Base-by-base conservation (phyloP, 768 basidiomycete species). In the Pisolithus sp. region DNA sequence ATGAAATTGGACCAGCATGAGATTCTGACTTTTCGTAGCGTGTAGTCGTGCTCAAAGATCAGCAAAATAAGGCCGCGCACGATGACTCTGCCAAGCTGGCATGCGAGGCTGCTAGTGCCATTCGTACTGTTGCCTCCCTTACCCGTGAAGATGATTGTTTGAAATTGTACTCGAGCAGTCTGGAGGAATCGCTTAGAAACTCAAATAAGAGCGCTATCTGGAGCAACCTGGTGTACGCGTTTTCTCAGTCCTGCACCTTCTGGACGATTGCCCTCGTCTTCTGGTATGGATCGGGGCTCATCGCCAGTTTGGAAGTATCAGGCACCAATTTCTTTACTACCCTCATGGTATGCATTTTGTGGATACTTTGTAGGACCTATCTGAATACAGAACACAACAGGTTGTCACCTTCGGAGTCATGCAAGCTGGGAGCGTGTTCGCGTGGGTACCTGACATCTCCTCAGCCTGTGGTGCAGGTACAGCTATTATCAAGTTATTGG, bases 81-180 rank as follows among this genome's bases (percentile, higher is more conserved):
- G 88, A 85, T 58, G 68, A 68, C 5, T 91, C 89, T 26, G 90
- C 93, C 4, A 92, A 95, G 53, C 65, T 93, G 21, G 93, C 93
- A 39, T 93, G 92, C 59, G 94, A 97, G 67, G 91, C 92, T 31
- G 90, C 92, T 26, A 85, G 79, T 8, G 78, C 94, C 8, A 94
- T 97, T 59, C 80, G 89, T 30, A 96, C 94, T 2, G 93, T 97
- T 26, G 92, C 93, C 8, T 77, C 85, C 1, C 74, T 97, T 39
- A 94, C 92, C 0, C 76, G 93, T 21, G 94, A 97, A 65, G 78
- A 83, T 21, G 89, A 93, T 55, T 90, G 88, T 62, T 72, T 78
- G 46, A 62, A 71, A 17, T 62, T 81, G 9, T 91, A 90, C 68
- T 81, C 81, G 60, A 49, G 76, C 50, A 85, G 83, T 59, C 73